phyloP scores from a whole-genome alignment of 2,329 filamentous ascomycete species.

The Alternaria dauci region DNA sequence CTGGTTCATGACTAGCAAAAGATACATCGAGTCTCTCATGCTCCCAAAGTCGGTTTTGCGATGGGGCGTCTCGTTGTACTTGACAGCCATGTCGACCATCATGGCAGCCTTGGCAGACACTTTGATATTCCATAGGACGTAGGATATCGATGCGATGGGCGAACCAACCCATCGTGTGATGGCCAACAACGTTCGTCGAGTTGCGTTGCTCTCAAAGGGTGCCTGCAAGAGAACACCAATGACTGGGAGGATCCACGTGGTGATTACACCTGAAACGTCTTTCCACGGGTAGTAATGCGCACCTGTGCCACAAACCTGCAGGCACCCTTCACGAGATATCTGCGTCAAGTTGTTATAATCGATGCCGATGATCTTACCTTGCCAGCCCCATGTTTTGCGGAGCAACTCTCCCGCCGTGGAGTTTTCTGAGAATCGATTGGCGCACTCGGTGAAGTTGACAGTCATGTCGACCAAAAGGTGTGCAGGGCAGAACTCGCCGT shows the following conservation, averaged over 20 bases:
- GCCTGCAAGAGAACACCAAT: constrained; percentile 52
- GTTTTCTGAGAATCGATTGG: constrained; percentile 6
- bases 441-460: constrained; percentile 6
- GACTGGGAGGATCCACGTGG: constrained; percentile 53
- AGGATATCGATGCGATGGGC: constrained; percentile 49
- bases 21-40: constrained; percentile 56
- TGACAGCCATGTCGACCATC: constrained; percentile 52
- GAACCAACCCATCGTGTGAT: constrained; percentile 50
- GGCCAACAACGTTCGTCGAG: constrained; percentile 48
- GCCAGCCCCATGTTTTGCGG: constrained; percentile 29
- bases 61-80: constrained; percentile 40
- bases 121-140: constrained; percentile 54
- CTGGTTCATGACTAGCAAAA: constrained; percentile 57
- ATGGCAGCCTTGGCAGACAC: constrained; percentile 51
- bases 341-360: constrained; percentile 27
- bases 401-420: neutral
- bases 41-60: constrained; percentile 47
- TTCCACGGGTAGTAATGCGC: constrained; percentile 47
- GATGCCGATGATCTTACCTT: constrained; percentile 21
- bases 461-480: neutral
- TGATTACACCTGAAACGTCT: constrained; percentile 46
- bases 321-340: constrained; percentile 46
- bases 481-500: neutral
- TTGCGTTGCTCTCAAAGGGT: constrained; percentile 53
- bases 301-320: constrained; percentile 45